phyloP scores from a whole-genome alignment of 1,284 basidiomycete genomes.

The Neonothopanus nambi region DNA sequence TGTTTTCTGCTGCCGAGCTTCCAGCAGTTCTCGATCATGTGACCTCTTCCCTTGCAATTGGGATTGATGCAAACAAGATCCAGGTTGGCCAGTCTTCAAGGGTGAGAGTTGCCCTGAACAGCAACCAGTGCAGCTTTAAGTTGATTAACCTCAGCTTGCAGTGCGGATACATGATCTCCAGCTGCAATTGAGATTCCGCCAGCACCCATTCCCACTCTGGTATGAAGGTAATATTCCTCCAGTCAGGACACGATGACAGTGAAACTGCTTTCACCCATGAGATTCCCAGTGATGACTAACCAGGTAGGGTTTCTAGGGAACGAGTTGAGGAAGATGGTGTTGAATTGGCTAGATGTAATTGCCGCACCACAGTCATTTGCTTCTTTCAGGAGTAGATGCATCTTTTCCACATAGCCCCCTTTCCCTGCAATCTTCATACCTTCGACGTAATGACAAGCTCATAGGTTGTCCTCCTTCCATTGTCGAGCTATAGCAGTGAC shows the following conservation, averaged over 20 bases:
- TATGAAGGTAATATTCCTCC: constrained; percentile 1
- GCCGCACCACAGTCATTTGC: too few species aligned
- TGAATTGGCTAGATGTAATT: background rate
- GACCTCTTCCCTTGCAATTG: constrained; percentile 3
- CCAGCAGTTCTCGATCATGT: constrained; percentile 16
- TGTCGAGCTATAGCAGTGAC: background rate
- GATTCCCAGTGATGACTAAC: background rate
- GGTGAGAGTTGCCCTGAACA: background rate
- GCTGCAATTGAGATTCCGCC: background rate
- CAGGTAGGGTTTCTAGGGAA: constrained; percentile 5
- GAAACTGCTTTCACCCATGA: background rate
- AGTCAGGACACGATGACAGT: background rate
- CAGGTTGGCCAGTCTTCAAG: background rate
- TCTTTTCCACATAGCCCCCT: too few species aligned
- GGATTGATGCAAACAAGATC: constrained; percentile 3
- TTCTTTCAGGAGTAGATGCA: too few species aligned
- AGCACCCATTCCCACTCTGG: too few species aligned
- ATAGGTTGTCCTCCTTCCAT: background rate
- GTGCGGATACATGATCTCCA: background rate
- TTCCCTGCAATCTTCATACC: constrained; percentile 5
- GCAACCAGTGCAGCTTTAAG: background rate
- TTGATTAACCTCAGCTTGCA: background rate
- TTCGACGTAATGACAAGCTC: background rate
- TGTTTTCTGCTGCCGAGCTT: constrained; percentile 17
- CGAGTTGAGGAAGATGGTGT: constrained; percentile 3